Evolutionary conservation across 1,284 basidiomycete species (phyloP), one percentile per base, ranked within the genome.

Genomic region (Fistulina hepatica): DNA sequence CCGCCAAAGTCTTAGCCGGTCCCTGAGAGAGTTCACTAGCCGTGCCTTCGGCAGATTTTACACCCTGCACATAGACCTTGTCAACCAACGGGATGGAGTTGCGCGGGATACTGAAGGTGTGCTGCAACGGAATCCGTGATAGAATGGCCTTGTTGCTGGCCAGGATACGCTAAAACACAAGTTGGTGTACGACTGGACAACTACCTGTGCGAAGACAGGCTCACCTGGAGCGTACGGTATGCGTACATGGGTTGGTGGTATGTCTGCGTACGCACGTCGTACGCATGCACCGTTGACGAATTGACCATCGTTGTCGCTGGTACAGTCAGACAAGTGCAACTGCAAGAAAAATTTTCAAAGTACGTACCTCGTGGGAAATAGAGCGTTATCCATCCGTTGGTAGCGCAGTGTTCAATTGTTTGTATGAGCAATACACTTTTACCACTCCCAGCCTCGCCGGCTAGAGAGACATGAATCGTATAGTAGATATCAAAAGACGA

Each of bases 371-470:
- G 66, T 3, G 92, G 90, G n/a, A 91, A 71, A 56, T 94, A 97
- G 31, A 95, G 59, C 19, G 93, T 86, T 25, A 94, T 68, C 84
- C 86, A 95, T 11, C 73, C 72, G 6, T 36, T 15, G 10, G 73
- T 64, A 16, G 74, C 52, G 11, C 80, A 81, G 45, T 91, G 81
- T 21, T 84, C 69, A 0, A 88, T 76, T 0, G 80, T 69, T 55
- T 97, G 93, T 2, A 94, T 60, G 16, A 97, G 62, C 15, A 90
- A 59, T 44, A 74, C 77, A 40, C 81, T 88, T 62, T 97, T 97
- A 19, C 93, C 93, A 39, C 72, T 76, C 2, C 92, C 93, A 6
- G 69, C 45, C 2, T 67, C 56, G n/a, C 92, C 93, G 19, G 28
- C 28, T 31, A 9, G 4, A 4, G 10, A n/a, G 28, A 11, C 9